A percentile compares a stretch with the other conserved stretches of the same genome.
phyloP scores from a whole-genome alignment of 257 asterid genomes.

The Plectranthus barbatus region DNA sequence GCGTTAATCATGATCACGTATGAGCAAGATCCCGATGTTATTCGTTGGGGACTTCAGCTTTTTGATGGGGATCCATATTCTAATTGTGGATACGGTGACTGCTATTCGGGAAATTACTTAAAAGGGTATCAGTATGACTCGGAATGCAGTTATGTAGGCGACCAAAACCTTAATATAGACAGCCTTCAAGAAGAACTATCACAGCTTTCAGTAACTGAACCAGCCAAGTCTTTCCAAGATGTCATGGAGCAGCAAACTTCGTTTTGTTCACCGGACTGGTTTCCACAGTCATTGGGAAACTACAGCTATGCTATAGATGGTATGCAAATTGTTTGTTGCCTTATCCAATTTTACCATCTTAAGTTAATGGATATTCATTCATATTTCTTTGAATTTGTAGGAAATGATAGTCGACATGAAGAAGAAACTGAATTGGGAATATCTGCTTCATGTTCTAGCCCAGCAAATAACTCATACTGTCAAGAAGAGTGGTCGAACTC shows the following conservation, averaged over 20 bases:
- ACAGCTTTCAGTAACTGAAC: conserved; percentile 64
- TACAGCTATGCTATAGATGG: conserved; percentile 43
- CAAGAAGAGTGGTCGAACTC: conserved; percentile 59
- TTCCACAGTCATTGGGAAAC: conserved; percentile 53
- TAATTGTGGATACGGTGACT: conserved; percentile 49
- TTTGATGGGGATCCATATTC: conserved; percentile 90
- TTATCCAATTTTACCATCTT: conserved; percentile 1
- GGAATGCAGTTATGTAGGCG: conserved; percentile 32
- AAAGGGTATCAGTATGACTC: conserved; percentile 42
- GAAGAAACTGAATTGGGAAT: conserved; percentile 43
- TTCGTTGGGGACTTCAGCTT: conserved; percentile 92
- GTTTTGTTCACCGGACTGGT: conserved; percentile 65
- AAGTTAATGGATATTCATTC: conserved; percentile 1
- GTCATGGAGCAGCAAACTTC: conserved; percentile 40
- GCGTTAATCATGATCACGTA: conserved; percentile 51
- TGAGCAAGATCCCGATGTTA: conserved; percentile 91
- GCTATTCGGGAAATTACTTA: conserved; percentile 42
- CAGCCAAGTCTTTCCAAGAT: conserved; percentile 40
- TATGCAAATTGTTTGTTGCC: neutral
- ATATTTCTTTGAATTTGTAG: conserved; percentile 27
- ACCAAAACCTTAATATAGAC: conserved; percentile 27
- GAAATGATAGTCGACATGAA: conserved; percentile 34
- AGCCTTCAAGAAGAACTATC: conserved; percentile 64
- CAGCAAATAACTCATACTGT: conserved; percentile 41
- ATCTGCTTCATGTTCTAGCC: conserved; percentile 55